These are phyloP conservation scores for Pythium rhizo-oryzae DNA, from an alignment of 352 stramenopile species.

Conservation along the genomic window DNA sequence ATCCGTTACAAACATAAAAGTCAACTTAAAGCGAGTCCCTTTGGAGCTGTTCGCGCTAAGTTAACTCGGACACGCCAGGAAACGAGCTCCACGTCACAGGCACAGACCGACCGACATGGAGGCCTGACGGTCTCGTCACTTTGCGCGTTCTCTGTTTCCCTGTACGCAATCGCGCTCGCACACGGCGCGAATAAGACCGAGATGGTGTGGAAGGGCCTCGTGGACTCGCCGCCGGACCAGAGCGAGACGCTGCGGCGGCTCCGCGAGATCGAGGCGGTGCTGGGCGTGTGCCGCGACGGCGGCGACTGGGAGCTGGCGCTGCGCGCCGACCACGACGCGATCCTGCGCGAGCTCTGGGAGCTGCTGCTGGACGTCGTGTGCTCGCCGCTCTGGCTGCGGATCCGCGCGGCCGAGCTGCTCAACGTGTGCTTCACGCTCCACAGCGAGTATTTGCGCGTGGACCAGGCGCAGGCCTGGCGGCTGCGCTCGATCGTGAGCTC, in stretches of 20 bases:
- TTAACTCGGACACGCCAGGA: constrained; percentile 1
- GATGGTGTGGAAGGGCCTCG: constrained; percentile 27
- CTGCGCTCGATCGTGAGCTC: constrained; percentile 74
- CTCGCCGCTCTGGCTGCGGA: constrained; percentile 62
- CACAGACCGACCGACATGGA: too few relatives aligned
- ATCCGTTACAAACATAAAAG: background rate
- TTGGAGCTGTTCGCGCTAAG: constrained; percentile 9
- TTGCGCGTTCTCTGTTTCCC: background rate
- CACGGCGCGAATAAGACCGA: too few relatives aligned
- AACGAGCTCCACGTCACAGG: too few relatives aligned
- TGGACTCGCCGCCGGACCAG: constrained; percentile 60
- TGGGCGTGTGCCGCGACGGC: constrained; percentile 27
- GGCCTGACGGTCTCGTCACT: background rate
- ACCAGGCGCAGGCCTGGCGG: constrained; percentile 38
- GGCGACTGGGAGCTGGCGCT: constrained; percentile 22
- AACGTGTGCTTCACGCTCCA: constrained; percentile 44
- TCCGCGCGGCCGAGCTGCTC: constrained; percentile 63
- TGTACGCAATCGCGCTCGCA: too few relatives aligned
- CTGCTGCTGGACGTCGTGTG: constrained; percentile 72
- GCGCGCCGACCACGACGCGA: constrained; percentile 26
- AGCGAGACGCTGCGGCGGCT: constrained; percentile 54
- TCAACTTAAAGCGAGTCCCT: background rate
- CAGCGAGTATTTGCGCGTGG: constrained; percentile 29
- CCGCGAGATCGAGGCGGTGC: constrained; percentile 42
- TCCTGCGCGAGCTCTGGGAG: constrained; percentile 55